A percentile compares a stretch with the other conserved stretches of the same genome.
Conservation (phyloP, 441 rosid genomes). For the Euphorbia celastroides region DNA sequence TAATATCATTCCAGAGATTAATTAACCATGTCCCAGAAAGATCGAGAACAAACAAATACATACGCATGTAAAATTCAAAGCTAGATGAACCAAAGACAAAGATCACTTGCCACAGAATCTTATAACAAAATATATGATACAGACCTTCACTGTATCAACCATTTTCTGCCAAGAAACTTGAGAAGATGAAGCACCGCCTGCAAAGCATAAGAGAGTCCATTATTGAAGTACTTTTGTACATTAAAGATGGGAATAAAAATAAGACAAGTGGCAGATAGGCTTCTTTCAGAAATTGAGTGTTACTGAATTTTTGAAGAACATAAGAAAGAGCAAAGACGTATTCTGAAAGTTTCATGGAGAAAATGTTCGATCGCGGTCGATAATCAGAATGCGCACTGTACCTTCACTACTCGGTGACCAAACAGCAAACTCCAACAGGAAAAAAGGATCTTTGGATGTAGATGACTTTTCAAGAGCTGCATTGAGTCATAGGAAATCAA, state of each 20-base stretch:
- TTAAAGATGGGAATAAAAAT: background rate
- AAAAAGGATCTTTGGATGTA: constrained; percentile 40
- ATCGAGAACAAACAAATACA: background rate
- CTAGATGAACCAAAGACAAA: background rate
- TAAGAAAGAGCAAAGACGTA: background rate
- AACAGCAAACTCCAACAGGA: constrained; percentile 41
- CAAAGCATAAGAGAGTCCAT: constrained; percentile 9
- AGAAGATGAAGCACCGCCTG: constrained; percentile 33
- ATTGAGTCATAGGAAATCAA: constrained; percentile 15
- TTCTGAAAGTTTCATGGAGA: constrained; percentile 5
- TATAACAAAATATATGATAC: constrained; percentile 7
- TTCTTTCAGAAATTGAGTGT: background rate
- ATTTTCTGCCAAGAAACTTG: constrained; percentile 45
- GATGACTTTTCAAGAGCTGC: constrained; percentile 48
- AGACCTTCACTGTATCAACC: constrained; percentile 65
- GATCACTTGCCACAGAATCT: background rate
- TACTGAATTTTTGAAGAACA: background rate
- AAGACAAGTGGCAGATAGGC: background rate
- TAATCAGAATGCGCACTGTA: constrained; percentile 11
- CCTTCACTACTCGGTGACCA: constrained; percentile 27
- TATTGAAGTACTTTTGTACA: background rate
- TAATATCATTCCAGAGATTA: background rate
- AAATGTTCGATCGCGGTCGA: background rate
- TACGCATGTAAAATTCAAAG: background rate
- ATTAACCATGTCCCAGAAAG: background rate